Evolutionary conservation across 495 filamentous ascomycete species (phyloP), one percentile per base, ranked within the genome.

Genomic region (Bacidia rubella): DNA sequence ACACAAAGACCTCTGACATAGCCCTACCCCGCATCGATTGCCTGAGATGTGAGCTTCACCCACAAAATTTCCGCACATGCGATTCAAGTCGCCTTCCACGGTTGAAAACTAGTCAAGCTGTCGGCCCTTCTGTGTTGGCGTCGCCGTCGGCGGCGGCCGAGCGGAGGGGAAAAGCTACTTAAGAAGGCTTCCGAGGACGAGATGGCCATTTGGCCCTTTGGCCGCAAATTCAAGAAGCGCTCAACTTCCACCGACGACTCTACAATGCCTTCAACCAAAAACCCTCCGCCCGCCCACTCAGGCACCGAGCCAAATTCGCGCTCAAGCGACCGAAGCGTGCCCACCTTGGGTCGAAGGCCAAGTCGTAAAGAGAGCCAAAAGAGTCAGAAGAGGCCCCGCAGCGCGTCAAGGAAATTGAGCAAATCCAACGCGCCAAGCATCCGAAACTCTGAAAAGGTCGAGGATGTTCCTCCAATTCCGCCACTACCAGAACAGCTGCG

Each of bases 141-240:
- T 54, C 62, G 62, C 59, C 46, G 47, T 15, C 49, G 62, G 54
- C 59, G 62, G 55, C 52, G 57, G 20, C 51, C 52, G 52, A 61
- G 62, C 48, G 63, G 60, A 29, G 59, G 62, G 44, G 62, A 65
- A 52, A 39, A 56, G 41, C 50, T 58, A 35, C 25, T 62, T 19
- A 50, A 25, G 2, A 54, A 43, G 20, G 45, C 27, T 12, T 49
- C 54, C 49, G 63, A 62, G 52, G 57, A 62, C 71, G 72, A 63
- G 56, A 87, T 86, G 83, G 77, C 78, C 62, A 70, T 87, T 70
- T 89, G 85, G 85, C 85, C 81, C 29, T 89, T 87, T 65, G 74
- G 83, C 65, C 80, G 82, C 52, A 84, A 74, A 64, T 79, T 56
- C 48, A 75, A 74, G 65, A 59, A 57, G 52, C 22, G 15, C 17